A percentile compares a stretch with the other conserved stretches of the same genome.
Conservation (phyloP, 768 basidiomycete genomes). For the Suillus occidentalis region DNA sequence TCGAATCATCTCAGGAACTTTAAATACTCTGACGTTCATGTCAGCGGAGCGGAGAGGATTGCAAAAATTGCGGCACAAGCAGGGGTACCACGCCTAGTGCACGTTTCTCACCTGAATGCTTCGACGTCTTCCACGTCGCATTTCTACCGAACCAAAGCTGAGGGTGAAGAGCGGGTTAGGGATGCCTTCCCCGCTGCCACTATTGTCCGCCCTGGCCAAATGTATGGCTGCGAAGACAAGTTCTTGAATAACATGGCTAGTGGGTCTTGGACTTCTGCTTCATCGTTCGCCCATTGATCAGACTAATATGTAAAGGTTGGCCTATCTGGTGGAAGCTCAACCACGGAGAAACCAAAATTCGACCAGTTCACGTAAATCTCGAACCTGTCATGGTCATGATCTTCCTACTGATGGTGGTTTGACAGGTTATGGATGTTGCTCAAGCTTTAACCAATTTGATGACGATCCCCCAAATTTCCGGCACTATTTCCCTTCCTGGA, state of each 20-base stretch:
- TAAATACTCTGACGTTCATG: constrained; percentile 77
- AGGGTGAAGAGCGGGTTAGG: constrained; percentile 86
- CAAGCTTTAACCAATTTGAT: constrained; percentile 84
- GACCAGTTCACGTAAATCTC: constrained; percentile 82
- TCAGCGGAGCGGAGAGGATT: constrained; percentile 79
- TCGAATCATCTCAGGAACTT: constrained; percentile 70
- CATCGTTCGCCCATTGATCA: constrained; percentile 14
- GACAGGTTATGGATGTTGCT: constrained; percentile 89
- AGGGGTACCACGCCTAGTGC: constrained; percentile 85
- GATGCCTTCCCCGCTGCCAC: constrained; percentile 83
- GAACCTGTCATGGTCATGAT: constrained; percentile 16
- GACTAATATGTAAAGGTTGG: constrained; percentile 56
- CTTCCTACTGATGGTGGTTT: constrained; percentile 16
- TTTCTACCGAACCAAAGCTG: constrained; percentile 88
- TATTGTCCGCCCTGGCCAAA: constrained; percentile 78
- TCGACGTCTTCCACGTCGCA: constrained; percentile 71
- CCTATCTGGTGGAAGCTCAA: constrained; percentile 96
- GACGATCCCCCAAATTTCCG: constrained; percentile 56
- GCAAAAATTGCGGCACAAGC: constrained; percentile 75
- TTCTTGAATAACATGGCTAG: constrained; percentile 89
- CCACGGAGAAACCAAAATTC: constrained; percentile 79
- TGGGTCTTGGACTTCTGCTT: constrained; percentile 41
- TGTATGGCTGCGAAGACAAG: constrained; percentile 97
- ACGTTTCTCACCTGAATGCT: constrained; percentile 95
- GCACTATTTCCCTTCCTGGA: constrained; percentile 82